Conservation (phyloP, 2,329 filamentous ascomycete genomes). For the Talaromyces sp. region DNA sequence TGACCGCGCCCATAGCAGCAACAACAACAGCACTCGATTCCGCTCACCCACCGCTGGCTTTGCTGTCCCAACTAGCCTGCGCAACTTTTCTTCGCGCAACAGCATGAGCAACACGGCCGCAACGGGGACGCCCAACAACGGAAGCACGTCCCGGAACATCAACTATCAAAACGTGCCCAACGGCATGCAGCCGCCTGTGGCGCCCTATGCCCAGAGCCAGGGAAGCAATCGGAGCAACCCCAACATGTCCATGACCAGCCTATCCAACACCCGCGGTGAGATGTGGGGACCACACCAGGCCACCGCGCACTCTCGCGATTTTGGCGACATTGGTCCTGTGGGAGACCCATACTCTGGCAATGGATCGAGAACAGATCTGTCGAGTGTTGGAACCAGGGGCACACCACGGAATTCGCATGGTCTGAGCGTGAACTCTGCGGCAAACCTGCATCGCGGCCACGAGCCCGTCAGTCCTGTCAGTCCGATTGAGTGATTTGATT, state of each 20-base stretch:
- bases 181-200: neutral
- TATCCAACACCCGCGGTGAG: neutral
- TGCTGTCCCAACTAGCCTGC: constrained; percentile 13
- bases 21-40: neutral
- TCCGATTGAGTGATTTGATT: constrained; percentile 1
- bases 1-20: constrained; percentile 10
- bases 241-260: constrained; percentile 8
- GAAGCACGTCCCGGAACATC: neutral
- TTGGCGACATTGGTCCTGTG: constrained; percentile 11
- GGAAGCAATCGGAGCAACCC: neutral
- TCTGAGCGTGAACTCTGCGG: constrained; percentile 4
- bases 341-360: constrained; percentile 3
- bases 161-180: neutral
- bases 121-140: constrained; percentile 2
- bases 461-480: constrained; percentile 5
- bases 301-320: constrained; percentile 7
- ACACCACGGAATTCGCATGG: neutral
- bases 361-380: constrained; percentile 10
- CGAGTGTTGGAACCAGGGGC: constrained; percentile 1
- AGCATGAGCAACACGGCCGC: constrained; percentile 3
- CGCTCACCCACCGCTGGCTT: constrained; percentile 14
- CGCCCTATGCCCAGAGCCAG: neutral
- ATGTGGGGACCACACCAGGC: constrained; percentile 16
- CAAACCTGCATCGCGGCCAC: neutral
- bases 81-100: constrained; percentile 10